A percentile compares a stretch with the other conserved stretches of the same genome.
Evolutionary conservation across 1,284 basidiomycete species (phyloP).

Genomic region (Wolfiporia cocos): DNA sequence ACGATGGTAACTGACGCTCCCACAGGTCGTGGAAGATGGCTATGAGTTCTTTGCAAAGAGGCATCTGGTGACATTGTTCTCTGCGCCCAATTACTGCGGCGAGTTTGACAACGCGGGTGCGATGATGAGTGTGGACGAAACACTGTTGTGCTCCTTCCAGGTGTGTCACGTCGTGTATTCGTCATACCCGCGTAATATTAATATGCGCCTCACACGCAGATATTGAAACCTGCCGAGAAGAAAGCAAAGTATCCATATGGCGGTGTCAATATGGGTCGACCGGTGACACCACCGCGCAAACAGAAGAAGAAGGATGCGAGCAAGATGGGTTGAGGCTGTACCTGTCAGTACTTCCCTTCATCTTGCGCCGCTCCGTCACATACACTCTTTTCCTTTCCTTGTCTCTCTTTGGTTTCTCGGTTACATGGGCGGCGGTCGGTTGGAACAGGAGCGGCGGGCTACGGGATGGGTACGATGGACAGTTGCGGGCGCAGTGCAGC

Average conservation of each 20-base stretch:
- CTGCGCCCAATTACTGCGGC: slow-evolving; percentile 96
- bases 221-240: slow-evolving; percentile 98
- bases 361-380: slow-evolving; percentile 18
- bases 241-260: slow-evolving; percentile 90
- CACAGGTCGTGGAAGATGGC: slow-evolving; percentile 94
- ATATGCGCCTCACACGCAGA: slow-evolving; percentile 50
- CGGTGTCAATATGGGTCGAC: slow-evolving; percentile 73
- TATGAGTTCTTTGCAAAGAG: slow-evolving; percentile 99
- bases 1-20: not conserved
- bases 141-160: slow-evolving; percentile 96
- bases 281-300: slow-evolving; percentile 78
- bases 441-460: too few species aligned
- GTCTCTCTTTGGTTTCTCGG: slow-evolving; percentile 16
- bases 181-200: not conserved
- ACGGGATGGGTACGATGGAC: too few species aligned
- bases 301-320: slow-evolving; percentile 76
- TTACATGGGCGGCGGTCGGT: slow-evolving; percentile 15
- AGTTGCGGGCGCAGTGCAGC: slow-evolving; percentile 11
- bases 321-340: slow-evolving; percentile 53
- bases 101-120: slow-evolving; percentile 99
- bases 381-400: slow-evolving; percentile 20
- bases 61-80: slow-evolving; percentile 95
- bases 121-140: slow-evolving; percentile 99
- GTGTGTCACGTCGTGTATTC: slow-evolving; percentile 38
- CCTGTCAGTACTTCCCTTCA: slow-evolving; percentile 23